Evolutionary conservation across 441 rosid genomes (phyloP), one percentile per base, ranked within the genome.

Genomic region (Flueggea neowawraea): DNA sequence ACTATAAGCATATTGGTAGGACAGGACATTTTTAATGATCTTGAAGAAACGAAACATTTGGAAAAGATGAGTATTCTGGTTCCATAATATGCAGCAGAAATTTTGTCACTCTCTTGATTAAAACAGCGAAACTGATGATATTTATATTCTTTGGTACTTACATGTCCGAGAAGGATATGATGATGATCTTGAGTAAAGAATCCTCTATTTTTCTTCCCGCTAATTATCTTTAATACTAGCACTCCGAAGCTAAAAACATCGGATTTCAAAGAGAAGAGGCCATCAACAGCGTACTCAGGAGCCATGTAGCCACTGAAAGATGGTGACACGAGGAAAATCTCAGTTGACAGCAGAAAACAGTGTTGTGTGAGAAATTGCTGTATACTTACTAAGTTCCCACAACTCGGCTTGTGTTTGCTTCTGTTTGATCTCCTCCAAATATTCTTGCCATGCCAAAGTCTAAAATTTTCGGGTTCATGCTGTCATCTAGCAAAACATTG

Each of bases 381-480:
- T 2, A 22, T 32, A 52, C 68, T 32, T 49, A 69, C 68, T 15
- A 69, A 44, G 73, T 63, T 54, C 68, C 73, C 7, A 58, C 68
- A 10, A 63, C 63, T 58, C 44, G 12, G 6, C 47, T 63, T 57
- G 68, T 69, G 50, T 49, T 69, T 3, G 44, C 68, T 55, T 63
- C 52, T 1, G 69, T 69, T 64, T 69, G 73, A 48, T 69, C 68
- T 6, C 54, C 73, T 0, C 64, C 57, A 36, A 69, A 64, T 28
- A 31, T 64, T 58, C 61, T 53, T 13, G 73, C 73, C 43, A 69
- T 6, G 0, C 69, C 73, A 49, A 70, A 70, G 33, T 70, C 73
- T 22, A 69, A 64, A 48, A 70, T 70, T 60, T 70, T 64, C 5
- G 69, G 65, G 47, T 70, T 64, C 69, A 70, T 43, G 31, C 13